phyloP scores from a whole-genome alignment of 1,139 yeast genomes.

The Blastobotrys aristatus region DNA sequence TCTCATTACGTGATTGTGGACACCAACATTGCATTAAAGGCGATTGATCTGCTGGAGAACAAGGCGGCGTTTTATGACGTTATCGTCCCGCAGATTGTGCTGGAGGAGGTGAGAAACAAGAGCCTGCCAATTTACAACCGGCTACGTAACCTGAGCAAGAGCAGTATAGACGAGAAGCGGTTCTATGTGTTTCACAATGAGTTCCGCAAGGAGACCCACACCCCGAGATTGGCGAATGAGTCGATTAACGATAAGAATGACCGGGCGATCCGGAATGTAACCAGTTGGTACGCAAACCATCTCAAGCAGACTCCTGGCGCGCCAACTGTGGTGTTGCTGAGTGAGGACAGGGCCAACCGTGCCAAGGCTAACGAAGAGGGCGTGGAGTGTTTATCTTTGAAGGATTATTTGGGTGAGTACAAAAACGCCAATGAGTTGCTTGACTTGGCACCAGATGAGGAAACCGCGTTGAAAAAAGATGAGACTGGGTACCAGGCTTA shows the following conservation, averaged over 20 bases:
- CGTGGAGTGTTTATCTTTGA: conserved; percentile 51
- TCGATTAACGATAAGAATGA: conserved; percentile 87
- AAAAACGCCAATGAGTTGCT: conserved; percentile 72
- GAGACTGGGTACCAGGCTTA: conserved; percentile 59
- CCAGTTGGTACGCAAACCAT: conserved; percentile 69
- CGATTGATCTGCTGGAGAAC: conserved; percentile 84
- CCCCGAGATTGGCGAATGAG: conserved; percentile 60
- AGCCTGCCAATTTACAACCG: conserved; percentile 87
- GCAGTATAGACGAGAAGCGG: conserved; percentile 65
- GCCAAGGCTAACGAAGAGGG: conserved; percentile 53
- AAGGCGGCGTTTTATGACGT: conserved; percentile 78
- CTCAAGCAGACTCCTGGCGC: conserved; percentile 38
- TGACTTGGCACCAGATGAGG: conserved; percentile 66
- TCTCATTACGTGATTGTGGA: conserved; percentile 80
- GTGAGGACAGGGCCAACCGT: conserved; percentile 72
- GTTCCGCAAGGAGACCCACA: conserved; percentile 67
- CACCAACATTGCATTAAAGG: conserved; percentile 82
- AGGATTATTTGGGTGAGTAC: conserved; percentile 62
- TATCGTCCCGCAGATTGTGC: conserved; percentile 85
- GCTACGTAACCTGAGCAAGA: conserved; percentile 65
- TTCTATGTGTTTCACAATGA: conserved; percentile 93
- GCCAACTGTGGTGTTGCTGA: conserved; percentile 54
- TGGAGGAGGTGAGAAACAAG: conserved; percentile 87
- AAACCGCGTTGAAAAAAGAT: conserved; percentile 27
- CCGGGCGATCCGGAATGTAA: conserved; percentile 75